A percentile compares a stretch with the other conserved stretches of the same genome.
These are phyloP conservation scores for Dalbergia cultrata DNA, from an alignment of 306 rosid genomes.

Conservation along the genomic window DNA sequence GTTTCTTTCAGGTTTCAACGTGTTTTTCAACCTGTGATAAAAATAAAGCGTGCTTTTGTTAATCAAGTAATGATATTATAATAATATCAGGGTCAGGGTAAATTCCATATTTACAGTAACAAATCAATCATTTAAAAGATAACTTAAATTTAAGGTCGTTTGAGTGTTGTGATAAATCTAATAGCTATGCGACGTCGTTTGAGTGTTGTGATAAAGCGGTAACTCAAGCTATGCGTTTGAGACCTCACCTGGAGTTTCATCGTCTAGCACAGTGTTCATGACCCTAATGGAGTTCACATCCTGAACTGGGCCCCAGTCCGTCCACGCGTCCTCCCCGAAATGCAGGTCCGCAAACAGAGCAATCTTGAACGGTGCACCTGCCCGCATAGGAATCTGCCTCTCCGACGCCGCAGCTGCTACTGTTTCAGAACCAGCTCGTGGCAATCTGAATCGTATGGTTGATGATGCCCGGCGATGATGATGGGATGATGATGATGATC, in stretches of 20 bases:
- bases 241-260: slow-evolving; percentile 70
- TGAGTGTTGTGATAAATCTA: too few relatives aligned
- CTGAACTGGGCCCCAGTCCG: slow-evolving; percentile 81
- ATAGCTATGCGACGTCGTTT: too few relatives aligned
- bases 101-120: too few relatives aligned
- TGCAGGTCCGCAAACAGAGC: slow-evolving; percentile 83
- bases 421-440: slow-evolving; percentile 5
- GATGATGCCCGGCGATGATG: neutral
- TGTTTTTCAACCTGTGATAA: too few relatives aligned
- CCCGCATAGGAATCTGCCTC: slow-evolving; percentile 46
- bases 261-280: slow-evolving; percentile 60
- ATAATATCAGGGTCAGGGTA: too few relatives aligned
- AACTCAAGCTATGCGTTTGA: too few relatives aligned
- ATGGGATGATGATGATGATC: slow-evolving; percentile 42
- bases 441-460: slow-evolving; percentile 40
- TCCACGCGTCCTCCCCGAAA: slow-evolving; percentile 74
- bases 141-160: too few relatives aligned
- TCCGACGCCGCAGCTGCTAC: neutral
- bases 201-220: too few relatives aligned
- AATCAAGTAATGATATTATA: too few relatives aligned
- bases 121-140: too few relatives aligned
- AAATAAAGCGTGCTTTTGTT: too few relatives aligned
- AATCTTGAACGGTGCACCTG: slow-evolving; percentile 59
- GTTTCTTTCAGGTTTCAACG: too few relatives aligned
- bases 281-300: slow-evolving; percentile 67